Base-by-base conservation (phyloP, 495 filamentous ascomycete genomes). In the Penicillium angulare region DNA sequence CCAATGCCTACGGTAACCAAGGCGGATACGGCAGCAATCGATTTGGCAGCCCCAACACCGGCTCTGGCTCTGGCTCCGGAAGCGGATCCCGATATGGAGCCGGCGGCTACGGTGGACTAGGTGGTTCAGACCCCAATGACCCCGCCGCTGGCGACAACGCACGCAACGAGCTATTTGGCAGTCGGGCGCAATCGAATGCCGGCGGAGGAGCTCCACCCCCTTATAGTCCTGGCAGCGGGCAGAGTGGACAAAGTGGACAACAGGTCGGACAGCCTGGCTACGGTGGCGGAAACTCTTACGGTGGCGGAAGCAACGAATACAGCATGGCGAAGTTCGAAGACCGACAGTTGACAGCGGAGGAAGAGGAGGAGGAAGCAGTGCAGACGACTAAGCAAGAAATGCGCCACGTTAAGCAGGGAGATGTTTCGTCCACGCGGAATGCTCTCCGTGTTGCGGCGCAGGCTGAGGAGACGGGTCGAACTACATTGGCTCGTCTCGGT, bases 31-130 rank as follows among this genome's bases (percentile, higher is more conserved):
- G 86, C 10, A 67, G 66, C 17, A 82, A 82, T 61, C 74, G 81
- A 61, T 90, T 84, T 51, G 79, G 81, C 38, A 71, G 60, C 44
- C 46, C 32, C 1, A 53, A 47, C 43, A 47, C 56, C 13, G 65
- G 68, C 44, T 59, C 54, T 61, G 65, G 68, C 44, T 59, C 54
- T 61, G 57, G 64, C 45, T 60, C 56, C 33, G 52, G 55, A 15
- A 50, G 57, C 23, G 4, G 16, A 35, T 59, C 77, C 23, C 70
- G 70, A 47, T 75, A 81, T 49, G 80, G 86, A 29, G 68, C 79
- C 43, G 85, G 86, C 51, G 88, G 88, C 40, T 92, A 92, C 58
- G 88, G 88, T 38, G 86, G 86, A 21, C 57, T 90, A 36, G 86
- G 85, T 49, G 70, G 63, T 52, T 49, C 59, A 17, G 77, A 80